phyloP scores from a whole-genome alignment of 306 rosid species.

The Rosa persica region DNA sequence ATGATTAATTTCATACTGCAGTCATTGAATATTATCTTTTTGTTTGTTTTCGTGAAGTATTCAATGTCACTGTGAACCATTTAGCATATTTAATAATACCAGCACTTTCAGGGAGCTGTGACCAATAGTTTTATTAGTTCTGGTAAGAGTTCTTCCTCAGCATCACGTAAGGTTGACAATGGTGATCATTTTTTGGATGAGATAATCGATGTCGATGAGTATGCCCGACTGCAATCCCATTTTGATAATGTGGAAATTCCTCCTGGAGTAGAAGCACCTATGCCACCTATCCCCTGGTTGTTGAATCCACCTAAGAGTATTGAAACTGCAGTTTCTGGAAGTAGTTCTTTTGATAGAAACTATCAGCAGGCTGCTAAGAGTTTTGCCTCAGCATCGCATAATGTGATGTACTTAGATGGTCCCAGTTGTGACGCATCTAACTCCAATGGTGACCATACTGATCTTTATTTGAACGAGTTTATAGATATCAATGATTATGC shows the following conservation, averaged over 20 bases:
- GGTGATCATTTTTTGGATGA: slow-evolving; percentile 35
- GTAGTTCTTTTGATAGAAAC: slow-evolving; percentile 26
- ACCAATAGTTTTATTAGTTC: slow-evolving; percentile 29
- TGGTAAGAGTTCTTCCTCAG: slow-evolving; percentile 32
- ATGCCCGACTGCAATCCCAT: slow-evolving; percentile 45
- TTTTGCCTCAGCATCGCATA: slow-evolving; percentile 34
- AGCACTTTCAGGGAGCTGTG: slow-evolving; percentile 37
- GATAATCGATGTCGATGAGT: slow-evolving; percentile 49
- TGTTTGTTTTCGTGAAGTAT: slow-evolving; percentile 4
- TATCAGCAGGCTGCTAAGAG: slow-evolving; percentile 1
- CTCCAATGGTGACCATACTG: slow-evolving; percentile 34
- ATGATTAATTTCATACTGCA: slow-evolving; percentile 25
- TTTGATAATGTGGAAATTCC: slow-evolving; percentile 66
- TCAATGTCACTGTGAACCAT: background rate
- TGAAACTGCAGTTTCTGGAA: slow-evolving; percentile 24
- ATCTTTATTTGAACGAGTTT: slow-evolving; percentile 37
- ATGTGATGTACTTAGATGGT: slow-evolving; percentile 48
- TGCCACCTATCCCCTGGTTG: slow-evolving; percentile 47
- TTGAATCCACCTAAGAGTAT: slow-evolving; percentile 18
- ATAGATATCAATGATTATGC: slow-evolving; percentile 29
- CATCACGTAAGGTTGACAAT: slow-evolving; percentile 35
- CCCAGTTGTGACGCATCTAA: slow-evolving; percentile 45
- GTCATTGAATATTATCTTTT: background rate
- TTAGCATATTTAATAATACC: slow-evolving; percentile 4
- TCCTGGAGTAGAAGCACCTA: slow-evolving; percentile 66